Base-by-base conservation (phyloP, 768 basidiomycete genomes). In the Hydnomerulius pinastri region DNA sequence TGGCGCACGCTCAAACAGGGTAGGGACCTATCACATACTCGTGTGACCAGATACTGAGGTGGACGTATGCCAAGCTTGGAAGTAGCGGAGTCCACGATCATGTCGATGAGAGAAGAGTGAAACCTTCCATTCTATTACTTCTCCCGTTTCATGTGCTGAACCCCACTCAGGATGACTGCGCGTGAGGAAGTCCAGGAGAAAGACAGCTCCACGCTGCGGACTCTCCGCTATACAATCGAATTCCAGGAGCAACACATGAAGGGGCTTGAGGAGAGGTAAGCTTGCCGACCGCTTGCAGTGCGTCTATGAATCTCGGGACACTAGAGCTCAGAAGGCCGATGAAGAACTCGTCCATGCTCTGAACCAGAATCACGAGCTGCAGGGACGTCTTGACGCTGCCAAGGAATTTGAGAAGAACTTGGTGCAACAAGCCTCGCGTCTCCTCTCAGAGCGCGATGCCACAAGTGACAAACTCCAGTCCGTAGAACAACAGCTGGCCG, bases 21-120 rank as follows among this genome's bases (percentile, higher is more conserved):
- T 68, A 48, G 48, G 43, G 38, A 40, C 7, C 24, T 41, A 2
- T 38, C 17, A 32, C 12, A 13, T 30, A 20, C 25, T 33, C 11
- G 43, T 24, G 12, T 18, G 13, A 37, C 36, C 36, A 52, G 37
- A 43, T 45, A 45, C 51, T 58, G 32, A 70, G 42, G 33, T 38
- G 36, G 17, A 32, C 44, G 35, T 29, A 36, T 43, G 48, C 11
- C 29, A 55, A 67, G 67, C 17, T 45, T 66, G 27, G 55, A 66
- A 46, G 67, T 67, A 50, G 53, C 54, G 18, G 62, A 62, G 37
- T 62, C 62, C 20, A 33, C 50, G 41, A 55, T 66, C 43, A 12
- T 51, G 17, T 64, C 67, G 33, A 58, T 67, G 68, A 66, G 21
- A 54, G 67, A 67, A 53, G 62, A 69, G 67, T 68, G 38, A 2